phyloP scores from a whole-genome alignment of 441 rosid species.

The Pelargonium cotyledonis region DNA sequence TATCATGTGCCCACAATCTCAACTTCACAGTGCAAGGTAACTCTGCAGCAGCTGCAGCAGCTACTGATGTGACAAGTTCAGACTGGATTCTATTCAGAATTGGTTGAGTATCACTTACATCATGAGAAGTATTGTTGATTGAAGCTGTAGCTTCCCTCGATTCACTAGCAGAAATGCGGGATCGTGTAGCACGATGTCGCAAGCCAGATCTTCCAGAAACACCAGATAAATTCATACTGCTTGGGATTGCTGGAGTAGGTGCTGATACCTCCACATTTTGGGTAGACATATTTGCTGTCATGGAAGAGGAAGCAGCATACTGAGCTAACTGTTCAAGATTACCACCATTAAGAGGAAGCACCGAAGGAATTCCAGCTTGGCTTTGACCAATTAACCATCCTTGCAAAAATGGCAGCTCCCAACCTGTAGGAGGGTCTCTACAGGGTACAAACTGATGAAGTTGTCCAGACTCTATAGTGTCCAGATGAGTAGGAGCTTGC shows the following conservation, averaged over 20 bases:
- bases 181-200: slow-evolving; percentile 34
- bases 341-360: slow-evolving; percentile 37
- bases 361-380: slow-evolving; percentile 46
- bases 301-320: slow-evolving; percentile 29
- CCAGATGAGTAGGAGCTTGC: slow-evolving; percentile 26
- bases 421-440: slow-evolving; percentile 49
- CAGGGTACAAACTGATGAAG: slow-evolving; percentile 45
- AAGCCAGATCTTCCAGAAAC: slow-evolving; percentile 52
- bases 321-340: slow-evolving; percentile 39
- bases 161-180: slow-evolving; percentile 38
- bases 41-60: slow-evolving; percentile 69
- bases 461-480: slow-evolving; percentile 40
- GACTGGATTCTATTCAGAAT: slow-evolving; percentile 52
- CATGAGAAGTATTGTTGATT: slow-evolving; percentile 27
- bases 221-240: slow-evolving; percentile 40
- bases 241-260: slow-evolving; percentile 45
- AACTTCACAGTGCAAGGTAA: slow-evolving; percentile 86
- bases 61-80: slow-evolving; percentile 67
- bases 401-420: slow-evolving; percentile 80
- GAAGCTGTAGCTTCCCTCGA: slow-evolving; percentile 41
- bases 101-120: slow-evolving; percentile 41
- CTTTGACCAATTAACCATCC: slow-evolving; percentile 83
- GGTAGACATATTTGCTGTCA: slow-evolving; percentile 30
- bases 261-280: slow-evolving; percentile 43
- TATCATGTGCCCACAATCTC: slow-evolving; percentile 69